phyloP scores from a whole-genome alignment of 73 alveolate species.

The Paramecium primaurelia region DNA sequence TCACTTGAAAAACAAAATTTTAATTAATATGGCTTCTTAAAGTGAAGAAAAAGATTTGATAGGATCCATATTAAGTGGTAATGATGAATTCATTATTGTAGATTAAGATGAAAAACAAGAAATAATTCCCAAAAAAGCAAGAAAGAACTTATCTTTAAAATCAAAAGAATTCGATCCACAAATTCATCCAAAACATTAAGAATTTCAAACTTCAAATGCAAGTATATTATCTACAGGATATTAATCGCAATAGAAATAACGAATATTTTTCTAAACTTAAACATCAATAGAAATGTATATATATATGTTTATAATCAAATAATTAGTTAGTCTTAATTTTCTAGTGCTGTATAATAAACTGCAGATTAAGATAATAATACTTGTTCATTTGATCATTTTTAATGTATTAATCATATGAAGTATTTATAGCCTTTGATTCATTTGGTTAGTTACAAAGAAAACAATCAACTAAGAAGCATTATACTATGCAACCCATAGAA shows the following conservation, averaged over 20 bases:
- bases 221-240: conserved; percentile 26
- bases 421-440: background rate
- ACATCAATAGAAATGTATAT: conserved; percentile 41
- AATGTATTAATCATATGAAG: background rate
- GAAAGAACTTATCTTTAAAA: background rate
- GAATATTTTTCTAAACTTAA: conserved; percentile 7
- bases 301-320: background rate
- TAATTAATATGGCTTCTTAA: conserved; percentile 36
- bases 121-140: background rate
- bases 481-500: background rate
- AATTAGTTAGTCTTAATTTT: background rate
- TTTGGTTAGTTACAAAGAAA: background rate
- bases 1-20: background rate
- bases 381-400: background rate
- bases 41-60: conserved; percentile 34
- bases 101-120: background rate
- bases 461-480: background rate
- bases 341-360: background rate
- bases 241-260: background rate
- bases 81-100: background rate
- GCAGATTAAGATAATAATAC: background rate
- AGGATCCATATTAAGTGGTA: conserved; percentile 47
- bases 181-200: background rate
- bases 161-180: conserved; percentile 21
- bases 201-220: background rate